phyloP scores from a whole-genome alignment of 164 flowering plant genomes.

The Liquidambar formosana region DNA sequence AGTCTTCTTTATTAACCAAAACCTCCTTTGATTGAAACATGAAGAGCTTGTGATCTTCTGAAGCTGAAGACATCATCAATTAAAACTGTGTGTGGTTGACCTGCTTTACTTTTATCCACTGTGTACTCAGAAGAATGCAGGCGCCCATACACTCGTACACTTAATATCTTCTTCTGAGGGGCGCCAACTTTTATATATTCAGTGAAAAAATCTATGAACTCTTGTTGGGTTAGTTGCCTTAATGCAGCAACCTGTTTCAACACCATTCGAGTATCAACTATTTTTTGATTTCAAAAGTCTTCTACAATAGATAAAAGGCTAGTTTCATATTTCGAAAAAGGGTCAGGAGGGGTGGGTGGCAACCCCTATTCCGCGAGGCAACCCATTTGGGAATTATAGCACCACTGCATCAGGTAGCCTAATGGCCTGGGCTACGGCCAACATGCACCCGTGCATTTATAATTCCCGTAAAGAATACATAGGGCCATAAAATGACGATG shows the following conservation, averaged over 20 bases:
- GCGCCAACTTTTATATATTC: constrained; percentile 77
- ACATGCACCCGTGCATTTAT: too few species aligned
- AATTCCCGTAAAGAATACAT: background rate
- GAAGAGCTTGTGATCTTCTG: constrained; percentile 80
- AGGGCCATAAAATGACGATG: too few species aligned
- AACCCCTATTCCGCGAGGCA: too few species aligned
- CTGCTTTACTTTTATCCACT: constrained; percentile 39
- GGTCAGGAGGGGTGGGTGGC: too few species aligned
- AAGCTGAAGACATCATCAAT: constrained; percentile 80
- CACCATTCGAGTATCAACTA: background rate
- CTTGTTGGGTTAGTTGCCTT: constrained; percentile 59
- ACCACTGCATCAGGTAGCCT: background rate
- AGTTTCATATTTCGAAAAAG: too few species aligned
- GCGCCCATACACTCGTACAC: constrained; percentile 71
- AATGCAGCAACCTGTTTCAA: constrained; percentile 70
- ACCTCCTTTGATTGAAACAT: constrained; percentile 81
- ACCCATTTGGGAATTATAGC: too few species aligned
- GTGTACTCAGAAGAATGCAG: constrained; percentile 55
- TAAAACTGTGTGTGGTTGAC: constrained; percentile 22
- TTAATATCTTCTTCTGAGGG: constrained; percentile 54
- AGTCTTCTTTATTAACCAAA: constrained; percentile 28
- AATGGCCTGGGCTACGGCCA: too few species aligned
- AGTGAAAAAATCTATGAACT: constrained; percentile 74
- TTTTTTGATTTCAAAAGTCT: background rate
- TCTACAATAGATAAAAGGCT: background rate